These are phyloP conservation scores for Albizia julibrissin DNA, from an alignment of 306 rosid species.

Conservation along the genomic window DNA sequence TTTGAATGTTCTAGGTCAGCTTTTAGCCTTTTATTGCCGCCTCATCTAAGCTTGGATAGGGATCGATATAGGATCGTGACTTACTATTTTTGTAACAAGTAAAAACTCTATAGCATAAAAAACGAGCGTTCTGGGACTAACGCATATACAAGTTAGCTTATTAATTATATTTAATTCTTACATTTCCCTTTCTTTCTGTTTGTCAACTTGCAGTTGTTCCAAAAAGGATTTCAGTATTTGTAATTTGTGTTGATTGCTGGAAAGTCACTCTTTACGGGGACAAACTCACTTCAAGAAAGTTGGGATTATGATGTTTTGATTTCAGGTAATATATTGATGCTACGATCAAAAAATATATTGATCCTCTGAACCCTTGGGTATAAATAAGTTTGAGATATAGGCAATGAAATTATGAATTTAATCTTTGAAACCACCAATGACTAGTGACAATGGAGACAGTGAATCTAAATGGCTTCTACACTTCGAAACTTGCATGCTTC, in stretches of 20 bases:
- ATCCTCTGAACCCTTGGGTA: neutral
- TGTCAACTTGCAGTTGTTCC: constrained; percentile 74
- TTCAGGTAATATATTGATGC: constrained; percentile 27
- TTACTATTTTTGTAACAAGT: neutral
- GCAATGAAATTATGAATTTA: neutral
- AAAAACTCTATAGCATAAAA: neutral
- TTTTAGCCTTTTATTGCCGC: neutral
- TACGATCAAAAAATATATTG: neutral
- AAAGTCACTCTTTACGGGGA: constrained; percentile 80
- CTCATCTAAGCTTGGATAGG: neutral
- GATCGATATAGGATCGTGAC: too few species aligned
- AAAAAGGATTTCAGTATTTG: constrained; percentile 67
- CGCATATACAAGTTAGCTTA: neutral
- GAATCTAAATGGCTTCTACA: neutral
- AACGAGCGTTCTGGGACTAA: neutral
- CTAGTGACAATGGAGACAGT: neutral
- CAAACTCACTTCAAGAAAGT: constrained; percentile 72
- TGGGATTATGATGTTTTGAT: constrained; percentile 24
- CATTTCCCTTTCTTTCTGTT: constrained; percentile 11
- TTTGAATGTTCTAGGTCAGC: neutral
- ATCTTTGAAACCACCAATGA: neutral
- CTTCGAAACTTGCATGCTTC: neutral
- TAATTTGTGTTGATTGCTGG: constrained; percentile 78
- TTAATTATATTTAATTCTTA: neutral
- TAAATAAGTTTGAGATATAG: neutral